Evolutionary conservation across 306 rosid species (phyloP).

Genomic region (Rubus parviflorus): DNA sequence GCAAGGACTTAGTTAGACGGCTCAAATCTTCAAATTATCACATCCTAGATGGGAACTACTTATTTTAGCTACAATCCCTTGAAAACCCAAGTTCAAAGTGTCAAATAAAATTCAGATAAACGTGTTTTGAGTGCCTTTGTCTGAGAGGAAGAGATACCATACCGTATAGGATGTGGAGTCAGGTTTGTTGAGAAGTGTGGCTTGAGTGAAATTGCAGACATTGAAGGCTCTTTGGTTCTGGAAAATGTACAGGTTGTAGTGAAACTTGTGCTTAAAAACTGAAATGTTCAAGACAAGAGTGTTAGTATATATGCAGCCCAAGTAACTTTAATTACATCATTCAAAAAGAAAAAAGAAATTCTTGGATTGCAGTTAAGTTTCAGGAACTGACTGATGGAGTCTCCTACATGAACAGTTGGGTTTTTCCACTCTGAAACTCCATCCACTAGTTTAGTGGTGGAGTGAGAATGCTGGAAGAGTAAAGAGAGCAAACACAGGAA

Average conservation of each 20-base stretch:
- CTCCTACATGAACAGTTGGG: slow-evolving; percentile 75
- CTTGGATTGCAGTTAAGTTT: neutral
- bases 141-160: slow-evolving; percentile 7
- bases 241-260: slow-evolving; percentile 85
- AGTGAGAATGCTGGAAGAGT: slow-evolving; percentile 51
- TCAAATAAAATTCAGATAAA: neutral
- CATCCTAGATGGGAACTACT: neutral
- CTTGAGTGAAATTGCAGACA: slow-evolving; percentile 72
- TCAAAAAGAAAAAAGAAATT: neutral
- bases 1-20: neutral
- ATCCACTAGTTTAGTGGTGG: slow-evolving; percentile 60
- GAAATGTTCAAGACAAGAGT: neutral
- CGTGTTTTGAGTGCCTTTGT: neutral
- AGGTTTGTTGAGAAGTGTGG: slow-evolving; percentile 71
- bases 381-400: slow-evolving; percentile 64
- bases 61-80: slow-evolving; percentile 1
- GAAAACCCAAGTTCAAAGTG: neutral
- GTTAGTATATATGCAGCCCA: neutral
- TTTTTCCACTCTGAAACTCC: slow-evolving; percentile 84
- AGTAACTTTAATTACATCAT: neutral
- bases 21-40: neutral
- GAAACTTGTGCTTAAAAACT: slow-evolving; percentile 81
- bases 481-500: slow-evolving; percentile 32
- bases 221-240: slow-evolving; percentile 70
- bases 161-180: slow-evolving; percentile 62